Evolutionary conservation across 768 basidiomycete genomes (phyloP), one percentile per base, ranked within the genome.

Genomic region (Lactarius sp.): DNA sequence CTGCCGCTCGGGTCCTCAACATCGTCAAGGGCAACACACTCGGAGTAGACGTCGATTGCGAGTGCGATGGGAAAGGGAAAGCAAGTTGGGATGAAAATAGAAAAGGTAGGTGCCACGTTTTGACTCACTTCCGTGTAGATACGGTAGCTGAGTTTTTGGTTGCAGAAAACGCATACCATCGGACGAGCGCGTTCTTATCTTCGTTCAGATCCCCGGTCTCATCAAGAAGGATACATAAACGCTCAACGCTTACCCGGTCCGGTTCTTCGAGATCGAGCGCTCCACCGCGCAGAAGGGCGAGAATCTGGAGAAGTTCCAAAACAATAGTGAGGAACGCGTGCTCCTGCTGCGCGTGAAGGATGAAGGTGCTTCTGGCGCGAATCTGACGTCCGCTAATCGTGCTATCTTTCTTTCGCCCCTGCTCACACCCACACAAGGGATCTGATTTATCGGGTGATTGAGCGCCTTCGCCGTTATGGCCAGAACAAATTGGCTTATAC

Each of bases 181-280:
- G 67, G 78, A 86, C 22, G 92, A 97, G 69, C 86, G 92, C 9
- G 83, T 94, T 16, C 83, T 98, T 49, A 83, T 98, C 65, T 98
- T 97, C 75, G 90, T 96, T n/a, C 95, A 98, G 71, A 97, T 95
- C 80, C 87, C 85, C 6, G 94, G 96, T 75, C 81, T 98, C 62
- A 92, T 90, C 83, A 85, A 85, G 71, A 97, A 96, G 74, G 90
- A 96, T 36, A 85, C 85, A 7, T 88, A 93, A 65, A 91, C 92
- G 0, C 82, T 98, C 66, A 77, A 73, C 2, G 82, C 83, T 57
- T 81, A 92, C 71, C 82, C 83, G 50, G 84, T 97, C 70, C 79
- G 80, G 49, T 92, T 84, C 77, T 80, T 92, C 57, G 87, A 92
- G 71, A 91, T 96, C 75, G 85, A 83, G 62, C 92, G 94, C 47